phyloP scores from a whole-genome alignment of 495 filamentous ascomycete species.

The Penicillium alfredii region DNA sequence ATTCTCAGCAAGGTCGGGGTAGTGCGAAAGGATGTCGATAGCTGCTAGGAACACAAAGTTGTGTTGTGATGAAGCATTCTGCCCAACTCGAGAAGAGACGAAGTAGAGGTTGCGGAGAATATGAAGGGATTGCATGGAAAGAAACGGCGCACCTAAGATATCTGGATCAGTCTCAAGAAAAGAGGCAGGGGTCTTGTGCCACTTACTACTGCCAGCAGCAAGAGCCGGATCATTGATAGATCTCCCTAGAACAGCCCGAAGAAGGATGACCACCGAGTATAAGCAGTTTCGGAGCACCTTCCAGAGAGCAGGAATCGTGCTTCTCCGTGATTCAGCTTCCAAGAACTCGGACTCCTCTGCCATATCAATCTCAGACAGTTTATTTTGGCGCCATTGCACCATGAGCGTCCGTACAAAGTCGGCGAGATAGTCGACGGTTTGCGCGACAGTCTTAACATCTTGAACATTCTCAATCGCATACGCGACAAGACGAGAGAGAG shows the following conservation, averaged over 20 bases:
- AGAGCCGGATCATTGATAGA: slow-evolving; percentile 52
- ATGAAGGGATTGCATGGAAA: slow-evolving; percentile 72
- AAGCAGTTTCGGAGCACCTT: slow-evolving; percentile 71
- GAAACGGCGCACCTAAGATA: slow-evolving; percentile 51
- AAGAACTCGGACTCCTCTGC: slow-evolving; percentile 68
- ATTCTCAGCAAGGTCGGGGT: slow-evolving; percentile 59
- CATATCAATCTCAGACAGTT: slow-evolving; percentile 74
- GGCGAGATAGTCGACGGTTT: slow-evolving; percentile 63
- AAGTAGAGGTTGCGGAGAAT: slow-evolving; percentile 82
- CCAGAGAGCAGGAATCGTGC: slow-evolving; percentile 75
- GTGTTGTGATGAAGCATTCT: slow-evolving; percentile 70
- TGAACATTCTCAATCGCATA: slow-evolving; percentile 63
- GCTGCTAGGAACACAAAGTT: slow-evolving; percentile 80
- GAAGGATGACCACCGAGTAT: slow-evolving; percentile 69
- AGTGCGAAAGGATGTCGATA: slow-evolving; percentile 79
- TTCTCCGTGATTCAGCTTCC: slow-evolving; percentile 59
- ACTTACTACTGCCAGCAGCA: slow-evolving; percentile 50
- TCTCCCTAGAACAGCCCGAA: slow-evolving; percentile 67
- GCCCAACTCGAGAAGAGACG: slow-evolving; percentile 71
- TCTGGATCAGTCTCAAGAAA: not conserved
- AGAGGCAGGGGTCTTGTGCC: not conserved
- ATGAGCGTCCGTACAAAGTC: slow-evolving; percentile 65
- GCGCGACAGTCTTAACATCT: slow-evolving; percentile 55
- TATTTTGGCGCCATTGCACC: slow-evolving; percentile 79
- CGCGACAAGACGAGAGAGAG: slow-evolving; percentile 69